Percentiles rank a stretch among this genome's conserved stretches.
Conservation (phyloP, 257 asterid species). For the Solanum lycopersicoides region DNA sequence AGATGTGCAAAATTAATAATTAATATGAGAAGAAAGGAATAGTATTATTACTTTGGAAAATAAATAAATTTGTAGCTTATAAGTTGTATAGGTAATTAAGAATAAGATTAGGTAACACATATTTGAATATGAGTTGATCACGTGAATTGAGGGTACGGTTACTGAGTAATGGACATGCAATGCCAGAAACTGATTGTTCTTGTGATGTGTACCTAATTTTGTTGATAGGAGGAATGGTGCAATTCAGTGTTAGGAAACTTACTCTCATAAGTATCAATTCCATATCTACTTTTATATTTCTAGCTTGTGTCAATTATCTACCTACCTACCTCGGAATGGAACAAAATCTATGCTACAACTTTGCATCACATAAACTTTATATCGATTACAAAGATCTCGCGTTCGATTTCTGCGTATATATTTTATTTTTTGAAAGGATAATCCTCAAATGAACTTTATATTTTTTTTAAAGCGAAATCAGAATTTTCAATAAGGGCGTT, state of each 20-base stretch:
- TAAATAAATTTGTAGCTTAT: not conserved
- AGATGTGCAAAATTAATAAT: no score
- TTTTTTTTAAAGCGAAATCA: no score
- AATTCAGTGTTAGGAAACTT: not conserved
- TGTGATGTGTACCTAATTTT: not conserved
- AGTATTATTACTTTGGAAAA: not conserved
- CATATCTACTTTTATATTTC: not conserved
- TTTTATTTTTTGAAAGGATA: no score
- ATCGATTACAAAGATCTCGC: not conserved
- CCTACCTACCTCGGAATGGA: not conserved
- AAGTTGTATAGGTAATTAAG: not conserved
- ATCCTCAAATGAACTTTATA: accelerated
- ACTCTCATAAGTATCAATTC: not conserved
- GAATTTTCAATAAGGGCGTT: no score
- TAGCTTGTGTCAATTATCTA: not conserved
- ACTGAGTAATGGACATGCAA: constrained; percentile 6
- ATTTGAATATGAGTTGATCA: constrained; percentile 4
- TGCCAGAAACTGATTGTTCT: constrained; percentile 3
- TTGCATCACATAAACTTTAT: not conserved
- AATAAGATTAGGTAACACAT: not conserved
- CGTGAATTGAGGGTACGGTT: constrained; percentile 30
- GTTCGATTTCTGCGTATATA: no score
- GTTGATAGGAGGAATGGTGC: not conserved
- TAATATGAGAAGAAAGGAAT: not conserved
- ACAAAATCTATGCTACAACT: not conserved